Conservation (phyloP, 495 filamentous ascomycete genomes). For the Astrothelium subdiscretum region DNA sequence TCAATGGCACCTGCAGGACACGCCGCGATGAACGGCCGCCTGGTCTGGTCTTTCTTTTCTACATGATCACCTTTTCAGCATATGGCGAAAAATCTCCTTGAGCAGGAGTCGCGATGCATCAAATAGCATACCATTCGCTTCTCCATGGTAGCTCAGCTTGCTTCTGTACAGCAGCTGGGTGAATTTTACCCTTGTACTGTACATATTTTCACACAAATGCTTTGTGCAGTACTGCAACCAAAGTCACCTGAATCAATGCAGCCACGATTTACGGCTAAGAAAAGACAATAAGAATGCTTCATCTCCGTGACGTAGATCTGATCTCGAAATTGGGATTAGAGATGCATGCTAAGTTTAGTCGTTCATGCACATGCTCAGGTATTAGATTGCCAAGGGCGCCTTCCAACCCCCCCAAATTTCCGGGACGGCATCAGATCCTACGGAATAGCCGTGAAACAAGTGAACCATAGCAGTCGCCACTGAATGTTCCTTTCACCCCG, state of each 20-base stretch:
- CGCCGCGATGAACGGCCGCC: background rate
- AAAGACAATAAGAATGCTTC: background rate
- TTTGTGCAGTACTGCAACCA: conserved; percentile 1
- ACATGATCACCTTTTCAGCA: background rate
- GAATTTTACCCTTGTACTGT: conserved; percentile 1
- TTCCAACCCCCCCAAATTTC: background rate
- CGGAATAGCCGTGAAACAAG: background rate
- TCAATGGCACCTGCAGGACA: background rate
- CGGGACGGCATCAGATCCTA: background rate
- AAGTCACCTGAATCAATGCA: background rate
- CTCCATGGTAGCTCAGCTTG: background rate
- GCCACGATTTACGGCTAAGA: background rate
- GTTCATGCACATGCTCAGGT: no score
- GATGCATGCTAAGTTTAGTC: background rate
- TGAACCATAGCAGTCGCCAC: no score
- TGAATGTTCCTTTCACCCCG: no score
- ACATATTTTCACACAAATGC: background rate
- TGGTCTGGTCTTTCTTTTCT: background rate
- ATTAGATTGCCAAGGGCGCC: no score
- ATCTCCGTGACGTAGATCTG: background rate
- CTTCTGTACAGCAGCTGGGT: background rate
- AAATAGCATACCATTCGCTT: background rate
- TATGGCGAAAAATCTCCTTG: background rate
- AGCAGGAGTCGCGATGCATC: background rate
- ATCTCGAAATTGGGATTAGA: background rate